Base-by-base conservation (phyloP, 352 stramenopile species). In the Phytophthora rubi region DNA sequence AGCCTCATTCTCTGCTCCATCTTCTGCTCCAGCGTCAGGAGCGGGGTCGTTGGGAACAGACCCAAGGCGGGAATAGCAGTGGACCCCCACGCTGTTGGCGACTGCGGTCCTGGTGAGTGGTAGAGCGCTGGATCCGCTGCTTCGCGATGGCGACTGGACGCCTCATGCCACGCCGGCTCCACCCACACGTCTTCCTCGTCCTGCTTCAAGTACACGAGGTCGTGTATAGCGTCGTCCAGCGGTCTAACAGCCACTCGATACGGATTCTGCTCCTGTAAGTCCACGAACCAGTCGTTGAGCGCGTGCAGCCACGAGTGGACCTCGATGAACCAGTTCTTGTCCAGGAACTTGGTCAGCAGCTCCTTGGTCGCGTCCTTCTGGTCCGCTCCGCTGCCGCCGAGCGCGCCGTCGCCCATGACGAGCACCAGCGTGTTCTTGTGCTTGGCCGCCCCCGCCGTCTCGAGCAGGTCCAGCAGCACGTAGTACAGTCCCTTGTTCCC, bases 281-380 rank as follows among this genome's bases (percentile, higher is more conserved):
- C 62, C 39, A 84, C 59, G 35, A 82, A 82, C 52, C 54, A 71
- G n/a, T 71, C 64, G 23, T 62, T 73, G 23, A 76, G 60, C 26
- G 73, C 63, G n/a, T 69, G 59, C 30, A 84, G 48, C 77, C 77
- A 84, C 62, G 74, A 71, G 28, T 84, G 74, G n/a, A 84, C 59
- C 51, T 84, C 74, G 3, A 80, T 65, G 16, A 47, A 71, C 77
- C 77, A 84, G 23, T 68, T 68, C 32, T 80, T 70, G 3, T 71
- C 61, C 2, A 84, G 32, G n/a, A 80, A 84, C 53, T 59, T 59
- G 23, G 59, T 55, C 58, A 82, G 44, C 13, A 84, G 59, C 4
- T 76, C 65, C 13, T 62, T 70, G n/a, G 79, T 80, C 6, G 65
- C 71, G 33, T 71, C 71, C n/a, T 72, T 70, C 56, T 75, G 68